Percentiles rank a stretch among this genome's conserved stretches.
These are phyloP conservation scores for Suzukiozyma palmioleophila DNA, from an alignment of 1,139 yeast species.

Conservation along the genomic window DNA sequence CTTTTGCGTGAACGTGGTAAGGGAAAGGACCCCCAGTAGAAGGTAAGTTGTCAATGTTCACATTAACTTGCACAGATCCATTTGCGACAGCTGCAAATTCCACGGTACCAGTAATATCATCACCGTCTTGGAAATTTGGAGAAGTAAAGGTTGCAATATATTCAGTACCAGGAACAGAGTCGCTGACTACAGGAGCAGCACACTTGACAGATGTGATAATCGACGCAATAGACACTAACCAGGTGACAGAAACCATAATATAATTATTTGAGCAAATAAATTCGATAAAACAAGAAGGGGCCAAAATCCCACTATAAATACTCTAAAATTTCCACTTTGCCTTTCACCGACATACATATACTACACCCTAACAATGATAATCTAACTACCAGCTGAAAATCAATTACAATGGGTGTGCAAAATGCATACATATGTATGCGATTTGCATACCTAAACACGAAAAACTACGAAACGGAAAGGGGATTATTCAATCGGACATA, in stretches of 20 bases:
- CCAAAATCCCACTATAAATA: background rate
- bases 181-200: constrained; percentile 23
- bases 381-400: no score
- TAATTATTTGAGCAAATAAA: background rate
- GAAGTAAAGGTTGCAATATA: constrained; percentile 21
- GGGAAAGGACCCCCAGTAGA: constrained; percentile 36
- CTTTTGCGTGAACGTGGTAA: constrained; percentile 37
- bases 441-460: no score
- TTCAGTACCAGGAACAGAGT: constrained; percentile 21
- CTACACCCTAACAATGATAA: no score
- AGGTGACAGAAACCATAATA: background rate
- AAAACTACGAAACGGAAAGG: no score
- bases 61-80: constrained; percentile 30
- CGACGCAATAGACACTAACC: background rate
- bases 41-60: constrained; percentile 33
- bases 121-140: constrained; percentile 2
- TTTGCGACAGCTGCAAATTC: constrained; percentile 25
- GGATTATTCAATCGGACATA: no score
- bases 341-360: no score
- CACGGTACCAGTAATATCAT: constrained; percentile 25
- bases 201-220: constrained; percentile 10
- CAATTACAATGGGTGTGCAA: no score
- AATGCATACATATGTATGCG: no score
- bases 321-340: no score
- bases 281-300: background rate